Base-by-base conservation (phyloP, 2,329 filamentous ascomycete genomes). In the Chaetothyriales sp. region DNA sequence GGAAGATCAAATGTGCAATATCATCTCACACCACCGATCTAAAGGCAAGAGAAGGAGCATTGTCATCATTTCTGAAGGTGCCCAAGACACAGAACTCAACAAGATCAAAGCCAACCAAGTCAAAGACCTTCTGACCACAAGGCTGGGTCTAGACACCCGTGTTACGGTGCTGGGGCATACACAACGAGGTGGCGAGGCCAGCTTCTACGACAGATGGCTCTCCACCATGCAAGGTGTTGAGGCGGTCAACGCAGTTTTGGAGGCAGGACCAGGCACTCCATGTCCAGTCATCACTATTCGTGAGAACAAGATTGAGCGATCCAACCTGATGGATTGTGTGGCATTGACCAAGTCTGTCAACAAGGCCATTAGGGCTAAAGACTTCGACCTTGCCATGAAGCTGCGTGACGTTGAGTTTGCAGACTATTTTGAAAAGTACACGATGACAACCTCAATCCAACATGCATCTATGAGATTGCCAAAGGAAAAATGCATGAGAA, bases 41-140 rank as follows among this genome's bases (percentile, higher is more conserved):
- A 76, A 87, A 63, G 92, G 92, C 63, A 98, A 96, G 77, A 80
- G 92, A 62, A 93, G 95, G 74, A 96, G 92, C 1, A 96, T 96
- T 61, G 90, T 98, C 62, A 95, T 98, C 61, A 84, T 98, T 49
- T 92, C 92, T 49, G 92, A 98, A 70, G 92, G 92, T 59, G 92
- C 92, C 46, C 83, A 89, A 59, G 89, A 95, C 69, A 77, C 78
- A 57, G 71, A 90, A 49, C 79, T 95, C 52, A 84, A 83, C 64
- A 90, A 86, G 68, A 94, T 98, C 62, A 80, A 80, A 0, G 81
- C 87, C 8, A 71, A 75, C 18, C 83, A 84, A 68, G 85, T 98
- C 67, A 95, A 92, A 66, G 79, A 90, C 59, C 79, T 96, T 48
- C 78, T 98, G n/a, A 83, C 87, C 39, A 72, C 84, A 18, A 81